A percentile compares a stretch with the other conserved stretches of the same genome.
These are phyloP conservation scores for Periconia sp. DNA, from an alignment of 2,329 filamentous ascomycete genomes.

Conservation along the genomic window DNA sequence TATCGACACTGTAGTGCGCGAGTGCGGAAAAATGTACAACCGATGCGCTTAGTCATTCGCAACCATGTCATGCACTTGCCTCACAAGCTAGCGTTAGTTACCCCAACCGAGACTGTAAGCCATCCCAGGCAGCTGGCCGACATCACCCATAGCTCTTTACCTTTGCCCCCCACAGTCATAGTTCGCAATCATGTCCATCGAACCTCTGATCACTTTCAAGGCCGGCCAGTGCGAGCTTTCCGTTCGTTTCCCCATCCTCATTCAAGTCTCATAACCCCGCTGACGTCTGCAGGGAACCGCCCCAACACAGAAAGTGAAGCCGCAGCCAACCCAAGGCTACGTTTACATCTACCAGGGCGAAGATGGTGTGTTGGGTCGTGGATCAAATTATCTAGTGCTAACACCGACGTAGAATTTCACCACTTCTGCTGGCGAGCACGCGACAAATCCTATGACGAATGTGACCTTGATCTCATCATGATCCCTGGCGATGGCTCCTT, in stretches of 20 bases:
- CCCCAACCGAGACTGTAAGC: slow-evolving; percentile 1
- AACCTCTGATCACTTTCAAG: slow-evolving; percentile 93
- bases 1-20: background rate
- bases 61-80: no score
- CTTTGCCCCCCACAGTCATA: slow-evolving; percentile 11
- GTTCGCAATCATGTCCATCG: slow-evolving; percentile 68
- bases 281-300: slow-evolving; percentile 26
- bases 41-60: background rate
- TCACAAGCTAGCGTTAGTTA: slow-evolving; percentile 1
- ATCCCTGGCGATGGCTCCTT: slow-evolving; percentile 88
- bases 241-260: slow-evolving; percentile 56
- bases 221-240: slow-evolving; percentile 85
- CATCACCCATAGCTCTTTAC: slow-evolving; percentile 8
- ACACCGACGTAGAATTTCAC: slow-evolving; percentile 66
- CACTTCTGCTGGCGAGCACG: slow-evolving; percentile 98
- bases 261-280: slow-evolving; percentile 3
- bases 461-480: slow-evolving; percentile 90
- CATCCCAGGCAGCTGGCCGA: slow-evolving; percentile 16
- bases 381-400: slow-evolving; percentile 6
- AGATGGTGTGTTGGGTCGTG: slow-evolving; percentile 64
- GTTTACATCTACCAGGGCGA: slow-evolving; percentile 84
- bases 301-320: slow-evolving; percentile 63
- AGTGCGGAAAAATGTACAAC: slow-evolving; percentile 2
- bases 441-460: slow-evolving; percentile 66
- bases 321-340: slow-evolving; percentile 75